Percentiles rank a stretch among this genome's conserved stretches.
Evolutionary conservation across 2,329 filamentous ascomycete species (phyloP).

Genomic region (Fusarium sp.): DNA sequence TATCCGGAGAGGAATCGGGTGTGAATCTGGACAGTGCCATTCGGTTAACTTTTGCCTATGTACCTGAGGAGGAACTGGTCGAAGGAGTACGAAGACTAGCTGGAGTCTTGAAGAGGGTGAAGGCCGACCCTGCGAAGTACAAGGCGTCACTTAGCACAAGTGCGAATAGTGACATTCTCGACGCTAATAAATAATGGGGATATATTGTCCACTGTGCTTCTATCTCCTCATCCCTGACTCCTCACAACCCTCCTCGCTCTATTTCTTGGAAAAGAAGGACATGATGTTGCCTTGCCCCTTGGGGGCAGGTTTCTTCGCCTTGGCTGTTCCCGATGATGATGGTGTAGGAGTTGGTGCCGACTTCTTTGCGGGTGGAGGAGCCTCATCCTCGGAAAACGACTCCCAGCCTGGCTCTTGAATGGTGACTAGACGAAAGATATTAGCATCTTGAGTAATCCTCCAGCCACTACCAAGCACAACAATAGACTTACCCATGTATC

Average conservation of each 20-base stretch:
- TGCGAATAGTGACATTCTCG: conserved; percentile 37
- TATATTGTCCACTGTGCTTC: conserved; percentile 6
- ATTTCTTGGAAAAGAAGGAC: conserved; percentile 93
- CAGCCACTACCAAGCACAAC: neutral
- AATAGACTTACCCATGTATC: conserved; percentile 82
- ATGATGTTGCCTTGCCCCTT: conserved; percentile 89
- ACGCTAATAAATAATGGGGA: conserved; percentile 46
- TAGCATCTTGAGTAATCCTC: conserved; percentile 14
- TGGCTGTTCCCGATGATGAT: conserved; percentile 61
- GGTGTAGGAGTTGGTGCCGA: conserved; percentile 62
- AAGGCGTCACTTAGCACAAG: conserved; percentile 24
- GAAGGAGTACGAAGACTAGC: conserved; percentile 79
- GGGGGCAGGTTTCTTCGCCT: conserved; percentile 69
- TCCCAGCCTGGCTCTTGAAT: conserved; percentile 90
- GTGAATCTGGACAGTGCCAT: conserved; percentile 73
- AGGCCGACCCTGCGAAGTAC: conserved; percentile 50
- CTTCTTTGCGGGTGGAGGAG: conserved; percentile 67
- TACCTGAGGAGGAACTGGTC: conserved; percentile 74
- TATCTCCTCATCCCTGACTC: neutral
- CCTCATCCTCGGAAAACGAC: conserved; percentile 92
- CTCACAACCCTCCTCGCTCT: neutral
- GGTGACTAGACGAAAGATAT: conserved; percentile 73
- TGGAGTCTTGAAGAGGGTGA: conserved; percentile 57
- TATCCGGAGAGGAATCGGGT: conserved; percentile 69
- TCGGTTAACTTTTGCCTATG: conserved; percentile 82